Percentiles rank a stretch among this genome's conserved stretches.
These are phyloP conservation scores for Oryza punctata DNA, from an alignment of 176 grass and related monocot species.

Conservation along the genomic window DNA sequence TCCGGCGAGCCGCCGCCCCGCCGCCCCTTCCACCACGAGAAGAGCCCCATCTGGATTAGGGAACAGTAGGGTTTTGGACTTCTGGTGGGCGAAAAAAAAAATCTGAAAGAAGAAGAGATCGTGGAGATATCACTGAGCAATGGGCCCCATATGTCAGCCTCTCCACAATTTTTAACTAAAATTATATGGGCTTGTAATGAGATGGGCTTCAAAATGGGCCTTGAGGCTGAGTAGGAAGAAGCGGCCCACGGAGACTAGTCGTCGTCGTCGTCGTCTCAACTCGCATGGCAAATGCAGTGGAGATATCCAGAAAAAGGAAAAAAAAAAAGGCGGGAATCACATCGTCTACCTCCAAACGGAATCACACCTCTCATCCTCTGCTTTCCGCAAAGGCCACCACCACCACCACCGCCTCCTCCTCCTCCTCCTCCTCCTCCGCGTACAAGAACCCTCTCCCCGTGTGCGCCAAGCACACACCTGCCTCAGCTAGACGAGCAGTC, in stretches of 20 bases:
- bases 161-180: too few species aligned
- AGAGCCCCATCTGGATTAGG: slow-evolving; percentile 75
- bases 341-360: slow-evolving; percentile 28
- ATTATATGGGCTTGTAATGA: too few species aligned
- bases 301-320: background rate
- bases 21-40: slow-evolving; percentile 76
- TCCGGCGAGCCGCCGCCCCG: slow-evolving; percentile 34
- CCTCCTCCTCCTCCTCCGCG: background rate
- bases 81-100: background rate
- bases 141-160: background rate
- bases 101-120: background rate
- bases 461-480: background rate
- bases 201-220: too few species aligned
- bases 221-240: background rate
- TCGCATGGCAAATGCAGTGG: background rate
- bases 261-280: background rate
- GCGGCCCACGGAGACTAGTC: background rate
- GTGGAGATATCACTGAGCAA: background rate
- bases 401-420: slow-evolving; percentile 23
- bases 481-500: background rate
- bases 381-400: slow-evolving; percentile 45
- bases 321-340: slow-evolving; percentile 53
- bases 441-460: background rate
- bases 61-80: slow-evolving; percentile 32
- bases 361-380: slow-evolving; percentile 54